These are phyloP conservation scores for Vigna nakashimae DNA, from an alignment of 306 rosid genomes.

Conservation along the genomic window DNA sequence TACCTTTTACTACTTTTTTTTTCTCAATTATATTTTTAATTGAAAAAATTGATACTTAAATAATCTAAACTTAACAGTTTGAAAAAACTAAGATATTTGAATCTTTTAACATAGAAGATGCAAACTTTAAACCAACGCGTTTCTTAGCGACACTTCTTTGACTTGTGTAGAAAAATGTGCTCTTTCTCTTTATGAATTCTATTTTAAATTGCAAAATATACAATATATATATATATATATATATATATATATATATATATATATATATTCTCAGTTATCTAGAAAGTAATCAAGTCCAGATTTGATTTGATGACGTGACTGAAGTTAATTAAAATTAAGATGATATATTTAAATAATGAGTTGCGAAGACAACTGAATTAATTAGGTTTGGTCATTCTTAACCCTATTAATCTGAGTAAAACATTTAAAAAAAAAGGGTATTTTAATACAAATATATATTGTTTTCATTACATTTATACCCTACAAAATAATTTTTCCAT, in stretches of 20 bases:
- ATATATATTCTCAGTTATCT: background rate
- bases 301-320: background rate
- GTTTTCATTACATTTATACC: background rate
- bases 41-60: too few relatives aligned
- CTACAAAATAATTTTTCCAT: too few relatives aligned
- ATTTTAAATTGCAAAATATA: too few relatives aligned
- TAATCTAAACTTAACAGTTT: background rate
- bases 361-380: background rate
- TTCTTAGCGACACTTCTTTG: constrained; percentile 4
- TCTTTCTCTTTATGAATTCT: background rate
- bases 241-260: background rate
- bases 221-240: too few relatives aligned
- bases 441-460: background rate
- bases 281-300: background rate
- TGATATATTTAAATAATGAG: background rate
- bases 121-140: background rate
- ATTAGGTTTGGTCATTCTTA: background rate
- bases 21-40: too few relatives aligned
- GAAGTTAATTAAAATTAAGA: too few relatives aligned
- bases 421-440: background rate
- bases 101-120: background rate
- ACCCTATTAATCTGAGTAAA: background rate
- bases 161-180: background rate
- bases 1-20: too few relatives aligned
- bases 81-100: background rate